Base-by-base conservation (phyloP, 192 early-diverging fungal genomes). In the Entomortierella chlamydospora region DNA sequence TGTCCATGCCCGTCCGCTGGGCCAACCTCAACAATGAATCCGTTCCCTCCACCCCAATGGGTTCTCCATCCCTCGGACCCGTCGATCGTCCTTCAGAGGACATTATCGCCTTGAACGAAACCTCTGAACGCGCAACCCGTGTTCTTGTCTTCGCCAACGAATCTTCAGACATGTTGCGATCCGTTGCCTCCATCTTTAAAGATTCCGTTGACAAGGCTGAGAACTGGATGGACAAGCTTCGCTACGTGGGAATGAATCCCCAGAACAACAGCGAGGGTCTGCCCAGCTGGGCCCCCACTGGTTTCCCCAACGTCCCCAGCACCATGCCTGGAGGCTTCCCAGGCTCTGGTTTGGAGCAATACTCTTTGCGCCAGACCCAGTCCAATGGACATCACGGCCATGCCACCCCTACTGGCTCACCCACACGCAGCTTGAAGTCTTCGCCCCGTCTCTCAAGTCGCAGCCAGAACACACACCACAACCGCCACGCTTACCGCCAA, bases 1-100 rank as follows among this genome's bases (percentile, higher is more conserved):
- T 98, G 10, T 83, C 83, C 1, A 82, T 98, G 72, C 97, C 97
- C 6, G 83, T 84, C 25, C 86, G 95, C 31, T 96, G 94, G 93
- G 90, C 85, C 8, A 78, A 72, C 23, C 54, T 88, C 58, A 68
- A 73, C 51, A 68, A 71, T 52, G 83, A 85, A 37, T 85, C 84
- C 7, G 45, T 71, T 12, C 73, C 82, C n/a, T 70, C 82, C 0
- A 81, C 84, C 18, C 83, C 84, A 15, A 69, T 81, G 7, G 70
- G 82, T 22, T 83, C 83, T 8, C 83, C 83, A n/a, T 70, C 63
- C 1, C 59, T 85, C 13, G 72, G 70, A 17, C 79, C 83, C 15
- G 42, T 64, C 17, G 70, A 81, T 20, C 61, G 74, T 41, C 57
- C 47, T 23, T 33, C 67, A 33, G 77, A 76, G 9, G 72, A 82